Percentiles rank a stretch among this genome's conserved stretches.
Evolutionary conservation across 768 basidiomycete genomes (phyloP).

Genomic region (Podaxis sp.): DNA sequence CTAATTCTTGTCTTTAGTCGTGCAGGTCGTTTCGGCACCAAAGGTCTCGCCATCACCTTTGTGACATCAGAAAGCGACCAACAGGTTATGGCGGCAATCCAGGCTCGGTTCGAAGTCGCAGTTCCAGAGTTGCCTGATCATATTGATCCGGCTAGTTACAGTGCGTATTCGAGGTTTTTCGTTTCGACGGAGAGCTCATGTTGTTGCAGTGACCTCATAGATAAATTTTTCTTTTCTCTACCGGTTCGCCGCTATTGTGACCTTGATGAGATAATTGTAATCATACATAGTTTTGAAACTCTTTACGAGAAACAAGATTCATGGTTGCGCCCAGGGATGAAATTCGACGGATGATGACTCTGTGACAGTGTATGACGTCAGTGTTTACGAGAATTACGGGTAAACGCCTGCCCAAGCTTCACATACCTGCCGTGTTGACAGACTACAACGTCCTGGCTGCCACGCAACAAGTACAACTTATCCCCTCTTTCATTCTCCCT

Average conservation of each 20-base stretch:
- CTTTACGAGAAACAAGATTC: background rate
- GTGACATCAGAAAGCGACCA: slow-evolving; percentile 90
- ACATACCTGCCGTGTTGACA: background rate
- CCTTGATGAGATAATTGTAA: slow-evolving; percentile 24
- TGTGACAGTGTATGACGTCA: slow-evolving; percentile 16
- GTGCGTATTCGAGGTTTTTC: slow-evolving; percentile 47
- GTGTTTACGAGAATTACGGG: slow-evolving; percentile 5
- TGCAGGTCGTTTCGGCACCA: slow-evolving; percentile 98
- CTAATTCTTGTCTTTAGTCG: slow-evolving; percentile 48
- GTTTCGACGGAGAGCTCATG: slow-evolving; percentile 10
- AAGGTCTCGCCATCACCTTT: slow-evolving; percentile 97
- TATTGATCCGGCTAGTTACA: slow-evolving; percentile 94
- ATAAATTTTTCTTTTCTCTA: slow-evolving; percentile 19
- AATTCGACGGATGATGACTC: no score
- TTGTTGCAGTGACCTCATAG: slow-evolving; percentile 48
- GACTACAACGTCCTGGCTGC: background rate
- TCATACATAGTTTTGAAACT: slow-evolving; percentile 6
- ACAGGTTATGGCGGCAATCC: slow-evolving; percentile 93
- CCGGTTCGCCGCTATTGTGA: slow-evolving; percentile 7
- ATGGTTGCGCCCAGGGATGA: background rate
- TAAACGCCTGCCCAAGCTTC: background rate
- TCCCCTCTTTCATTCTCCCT: background rate
- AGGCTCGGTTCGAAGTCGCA: slow-evolving; percentile 95
- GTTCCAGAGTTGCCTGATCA: slow-evolving; percentile 93
- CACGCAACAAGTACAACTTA: background rate